Conservation (phyloP, 805 yeast genomes). For the Candida andamanensis region DNA sequence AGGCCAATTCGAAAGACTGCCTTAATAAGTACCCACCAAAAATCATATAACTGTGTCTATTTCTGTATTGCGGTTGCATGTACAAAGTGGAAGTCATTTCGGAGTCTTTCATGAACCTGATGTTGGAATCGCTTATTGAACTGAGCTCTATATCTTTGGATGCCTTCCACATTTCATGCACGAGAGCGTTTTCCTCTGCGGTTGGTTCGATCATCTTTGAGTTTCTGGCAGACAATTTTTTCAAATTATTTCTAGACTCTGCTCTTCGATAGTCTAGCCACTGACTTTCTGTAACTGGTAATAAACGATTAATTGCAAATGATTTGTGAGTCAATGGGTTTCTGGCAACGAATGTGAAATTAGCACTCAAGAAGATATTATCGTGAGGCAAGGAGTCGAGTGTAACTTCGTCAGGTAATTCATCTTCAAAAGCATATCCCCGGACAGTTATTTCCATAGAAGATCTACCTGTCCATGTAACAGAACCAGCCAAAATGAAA, state of each 20-base stretch:
- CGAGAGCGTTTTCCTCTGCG: slow-evolving; percentile 63
- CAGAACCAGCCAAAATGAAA: slow-evolving; percentile 83
- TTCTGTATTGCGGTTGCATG: slow-evolving; percentile 96
- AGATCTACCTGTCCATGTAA: slow-evolving; percentile 90
- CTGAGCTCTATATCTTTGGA: slow-evolving; percentile 25
- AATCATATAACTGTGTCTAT: slow-evolving; percentile 89
- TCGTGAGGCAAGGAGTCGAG: slow-evolving; percentile 57
- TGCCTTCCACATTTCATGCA: slow-evolving; percentile 70
- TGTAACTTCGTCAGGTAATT: slow-evolving; percentile 47
- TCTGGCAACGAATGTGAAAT: slow-evolving; percentile 93
- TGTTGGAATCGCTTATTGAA: slow-evolving; percentile 13
- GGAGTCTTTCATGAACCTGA: slow-evolving; percentile 69
- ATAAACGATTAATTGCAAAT: slow-evolving; percentile 75
- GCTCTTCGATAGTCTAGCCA: slow-evolving; percentile 85
- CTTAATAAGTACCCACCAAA: slow-evolving; percentile 93
- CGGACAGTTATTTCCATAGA: slow-evolving; percentile 93
- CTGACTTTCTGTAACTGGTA: slow-evolving; percentile 71
- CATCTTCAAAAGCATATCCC: slow-evolving; percentile 70
- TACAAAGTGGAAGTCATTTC: slow-evolving; percentile 68
- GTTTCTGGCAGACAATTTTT: slow-evolving; percentile 69
- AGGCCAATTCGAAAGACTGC: slow-evolving; percentile 90
- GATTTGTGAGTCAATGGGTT: slow-evolving; percentile 90
- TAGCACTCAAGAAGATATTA: slow-evolving; percentile 78
- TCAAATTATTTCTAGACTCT: slow-evolving; percentile 82
- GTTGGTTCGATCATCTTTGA: slow-evolving; percentile 60